These are phyloP conservation scores for Sclerotinia nivalis DNA, from an alignment of 2,329 filamentous ascomycete species.

Conservation along the genomic window DNA sequence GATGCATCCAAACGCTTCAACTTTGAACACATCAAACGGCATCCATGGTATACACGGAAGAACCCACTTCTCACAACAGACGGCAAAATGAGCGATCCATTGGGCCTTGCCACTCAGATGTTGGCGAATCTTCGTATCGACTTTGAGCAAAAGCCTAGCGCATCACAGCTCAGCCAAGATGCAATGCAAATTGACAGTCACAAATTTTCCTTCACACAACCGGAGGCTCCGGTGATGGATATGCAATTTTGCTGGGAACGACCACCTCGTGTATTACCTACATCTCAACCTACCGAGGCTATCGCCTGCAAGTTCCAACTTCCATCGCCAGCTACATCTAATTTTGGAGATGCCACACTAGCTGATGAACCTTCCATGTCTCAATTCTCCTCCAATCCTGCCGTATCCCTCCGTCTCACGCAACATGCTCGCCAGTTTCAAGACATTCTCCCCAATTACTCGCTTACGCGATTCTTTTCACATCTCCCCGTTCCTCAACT, in stretches of 20 bases:
- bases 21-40: slow-evolving; percentile 82
- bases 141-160: slow-evolving; percentile 65
- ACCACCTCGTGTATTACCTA: slow-evolving; percentile 48
- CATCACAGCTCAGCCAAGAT: slow-evolving; percentile 48
- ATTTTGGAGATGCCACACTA: slow-evolving; percentile 49
- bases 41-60: slow-evolving; percentile 89
- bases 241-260: slow-evolving; percentile 86
- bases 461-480: slow-evolving; percentile 90
- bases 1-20: slow-evolving; percentile 74
- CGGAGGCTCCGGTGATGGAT: slow-evolving; percentile 73
- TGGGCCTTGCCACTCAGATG: slow-evolving; percentile 91
- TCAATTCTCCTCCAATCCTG: slow-evolving; percentile 80
- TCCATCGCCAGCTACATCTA: slow-evolving; percentile 3
- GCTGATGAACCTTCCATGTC: slow-evolving; percentile 82
- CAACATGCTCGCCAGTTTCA: slow-evolving; percentile 85
- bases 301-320: slow-evolving; percentile 52
- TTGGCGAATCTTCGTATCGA: slow-evolving; percentile 88
- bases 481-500: slow-evolving; percentile 73
- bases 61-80: slow-evolving; percentile 76
- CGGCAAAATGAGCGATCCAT: slow-evolving; percentile 74
- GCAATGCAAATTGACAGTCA: slow-evolving; percentile 69
- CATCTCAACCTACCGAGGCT: slow-evolving; percentile 48
- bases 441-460: slow-evolving; percentile 86
- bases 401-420: slow-evolving; percentile 79
- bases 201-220: slow-evolving; percentile 78